These are phyloP conservation scores for Hirsutella rhossiliensis DNA, from an alignment of 2,329 filamentous ascomycete species.

Conservation along the genomic window DNA sequence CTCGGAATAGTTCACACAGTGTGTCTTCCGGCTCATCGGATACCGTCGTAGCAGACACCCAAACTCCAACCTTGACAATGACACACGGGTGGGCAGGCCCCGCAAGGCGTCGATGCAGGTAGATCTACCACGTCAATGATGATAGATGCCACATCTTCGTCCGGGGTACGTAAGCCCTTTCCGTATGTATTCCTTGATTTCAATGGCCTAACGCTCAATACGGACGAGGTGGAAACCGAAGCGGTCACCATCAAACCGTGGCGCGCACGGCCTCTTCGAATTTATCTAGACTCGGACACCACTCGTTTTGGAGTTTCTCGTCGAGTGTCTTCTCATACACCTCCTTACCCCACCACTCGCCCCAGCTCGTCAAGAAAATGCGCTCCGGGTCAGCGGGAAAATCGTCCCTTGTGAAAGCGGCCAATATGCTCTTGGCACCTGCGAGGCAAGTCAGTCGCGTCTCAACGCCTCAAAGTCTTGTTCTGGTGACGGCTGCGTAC, in stretches of 20 bases:
- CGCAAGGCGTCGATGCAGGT: too few relatives aligned
- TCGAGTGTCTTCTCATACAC: conserved; percentile 29
- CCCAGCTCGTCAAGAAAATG: conserved; percentile 44
- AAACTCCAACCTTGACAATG: not conserved
- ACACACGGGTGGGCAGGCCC: too few relatives aligned
- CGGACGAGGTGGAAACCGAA: too few relatives aligned
- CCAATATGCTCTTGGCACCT: conserved; percentile 33
- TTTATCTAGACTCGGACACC: conserved; percentile 32
- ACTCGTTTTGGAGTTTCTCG: conserved; percentile 36
- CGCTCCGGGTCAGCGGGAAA: conserved; percentile 37
- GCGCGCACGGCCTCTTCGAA: conserved; percentile 31
- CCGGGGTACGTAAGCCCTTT: too few relatives aligned
- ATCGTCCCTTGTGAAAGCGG: conserved; percentile 30
- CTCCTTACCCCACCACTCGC: conserved; percentile 40
- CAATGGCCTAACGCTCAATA: too few relatives aligned
- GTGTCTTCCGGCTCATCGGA: not conserved
- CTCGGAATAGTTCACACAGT: not conserved
- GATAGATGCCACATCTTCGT: too few relatives aligned
- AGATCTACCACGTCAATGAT: too few relatives aligned
- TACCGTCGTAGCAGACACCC: not conserved
- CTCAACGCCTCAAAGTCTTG: not conserved
- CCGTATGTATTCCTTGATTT: too few relatives aligned
- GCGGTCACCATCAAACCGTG: not conserved
- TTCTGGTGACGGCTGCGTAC: conserved; percentile 14
- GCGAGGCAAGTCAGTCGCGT: not conserved